Evolutionary conservation across 164 flowering plant genomes (phyloP).

Genomic region (Tetrastigma voinierianum): DNA sequence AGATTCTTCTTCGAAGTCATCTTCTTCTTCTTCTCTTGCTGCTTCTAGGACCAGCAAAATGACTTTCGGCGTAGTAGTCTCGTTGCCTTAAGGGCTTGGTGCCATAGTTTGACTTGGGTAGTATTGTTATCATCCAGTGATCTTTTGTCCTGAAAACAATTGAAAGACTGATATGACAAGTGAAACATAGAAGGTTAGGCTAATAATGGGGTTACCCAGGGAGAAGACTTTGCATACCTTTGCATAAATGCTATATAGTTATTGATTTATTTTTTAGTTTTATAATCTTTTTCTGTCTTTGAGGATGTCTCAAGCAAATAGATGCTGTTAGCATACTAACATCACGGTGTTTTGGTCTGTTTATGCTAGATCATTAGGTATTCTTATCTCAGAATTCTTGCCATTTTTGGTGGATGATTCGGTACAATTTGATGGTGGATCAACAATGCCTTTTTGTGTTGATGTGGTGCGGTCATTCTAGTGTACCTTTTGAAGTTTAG

Average conservation of each 20-base stretch:
- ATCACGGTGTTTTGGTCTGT: background rate
- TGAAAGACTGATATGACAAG: conserved; percentile 38
- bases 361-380: too few species aligned
- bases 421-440: too few species aligned
- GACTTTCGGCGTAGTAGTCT: conserved; percentile 49
- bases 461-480: too few species aligned
- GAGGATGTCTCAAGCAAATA: too few species aligned
- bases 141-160: conserved; percentile 57
- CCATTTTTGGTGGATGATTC: too few species aligned
- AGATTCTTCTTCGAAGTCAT: conserved; percentile 38
- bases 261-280: too few species aligned
- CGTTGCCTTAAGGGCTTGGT: conserved; percentile 33
- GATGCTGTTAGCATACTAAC: background rate
- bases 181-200: background rate
- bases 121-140: conserved; percentile 52
- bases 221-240: background rate
- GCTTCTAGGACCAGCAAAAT: conserved; percentile 62
- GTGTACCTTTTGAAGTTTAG: too few species aligned
- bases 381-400: too few species aligned
- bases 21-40: conserved; percentile 38
- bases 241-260: background rate
- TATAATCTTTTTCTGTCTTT: too few species aligned
- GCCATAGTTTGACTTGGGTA: conserved; percentile 36
- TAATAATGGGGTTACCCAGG: background rate
- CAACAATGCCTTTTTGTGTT: too few species aligned